phyloP scores from a whole-genome alignment of 768 basidiomycete species.

The Guyanaporus albipodus region DNA sequence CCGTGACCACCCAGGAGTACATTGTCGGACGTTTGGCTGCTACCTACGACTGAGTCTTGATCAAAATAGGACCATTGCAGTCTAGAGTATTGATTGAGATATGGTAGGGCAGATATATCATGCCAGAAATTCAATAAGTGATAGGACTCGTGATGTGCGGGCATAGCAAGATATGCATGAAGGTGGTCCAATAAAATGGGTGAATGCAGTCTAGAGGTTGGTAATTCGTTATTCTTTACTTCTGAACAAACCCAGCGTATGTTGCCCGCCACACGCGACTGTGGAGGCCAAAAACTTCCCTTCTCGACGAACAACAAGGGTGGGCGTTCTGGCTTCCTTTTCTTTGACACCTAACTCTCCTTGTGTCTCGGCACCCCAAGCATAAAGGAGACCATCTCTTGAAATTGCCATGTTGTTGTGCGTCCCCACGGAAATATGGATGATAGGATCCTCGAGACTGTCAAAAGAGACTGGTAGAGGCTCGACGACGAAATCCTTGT shows the following conservation, averaged over 20 bases:
- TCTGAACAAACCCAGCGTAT: slow-evolving; percentile 68
- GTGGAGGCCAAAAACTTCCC: slow-evolving; percentile 51
- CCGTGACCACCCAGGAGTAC: slow-evolving; percentile 71
- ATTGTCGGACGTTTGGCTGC: slow-evolving; percentile 66
- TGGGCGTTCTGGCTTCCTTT: slow-evolving; percentile 60
- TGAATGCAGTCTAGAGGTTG: slow-evolving; percentile 9
- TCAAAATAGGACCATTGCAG: slow-evolving; percentile 1
- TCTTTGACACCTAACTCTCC: slow-evolving; percentile 69
- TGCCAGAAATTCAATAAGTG: slow-evolving; percentile 18
- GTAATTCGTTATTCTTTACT: slow-evolving; percentile 42
- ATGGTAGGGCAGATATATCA: slow-evolving; percentile 12
- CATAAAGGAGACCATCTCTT: slow-evolving; percentile 60
- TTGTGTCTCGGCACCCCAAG: slow-evolving; percentile 77
- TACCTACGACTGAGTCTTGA: slow-evolving; percentile 44
- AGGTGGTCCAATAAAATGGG: slow-evolving; percentile 18
- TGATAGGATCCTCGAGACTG: slow-evolving; percentile 57
- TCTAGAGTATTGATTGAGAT: slow-evolving; percentile 11
- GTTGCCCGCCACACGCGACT: slow-evolving; percentile 76
- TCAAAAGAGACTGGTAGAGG: slow-evolving; percentile 68
- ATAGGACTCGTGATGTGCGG: slow-evolving; percentile 18
- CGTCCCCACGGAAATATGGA: slow-evolving; percentile 61
- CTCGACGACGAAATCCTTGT: slow-evolving; percentile 57
- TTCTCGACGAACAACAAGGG: slow-evolving; percentile 63
- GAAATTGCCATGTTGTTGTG: slow-evolving; percentile 75
- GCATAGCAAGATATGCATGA: slow-evolving; percentile 12